Evolutionary conservation across 2,329 filamentous ascomycete genomes (phyloP).

Genomic region (Diplodia seriata): DNA sequence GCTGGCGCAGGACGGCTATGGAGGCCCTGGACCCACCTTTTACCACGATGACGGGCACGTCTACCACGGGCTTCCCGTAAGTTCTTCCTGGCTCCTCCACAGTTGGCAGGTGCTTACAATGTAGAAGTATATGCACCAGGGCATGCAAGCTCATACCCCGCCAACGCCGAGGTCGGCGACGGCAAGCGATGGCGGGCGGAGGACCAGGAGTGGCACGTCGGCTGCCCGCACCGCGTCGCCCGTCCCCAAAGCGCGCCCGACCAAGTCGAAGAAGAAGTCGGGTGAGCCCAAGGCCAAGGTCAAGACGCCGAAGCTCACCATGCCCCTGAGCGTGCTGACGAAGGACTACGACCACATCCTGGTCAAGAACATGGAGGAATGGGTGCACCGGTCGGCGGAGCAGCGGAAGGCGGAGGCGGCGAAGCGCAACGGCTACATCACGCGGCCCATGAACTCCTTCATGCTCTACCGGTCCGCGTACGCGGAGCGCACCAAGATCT

Average conservation of each 20-base stretch:
- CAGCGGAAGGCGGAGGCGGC: slow-evolving; percentile 72
- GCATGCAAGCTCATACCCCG: slow-evolving; percentile 45
- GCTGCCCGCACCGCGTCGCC: slow-evolving; percentile 31
- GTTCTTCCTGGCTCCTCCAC: slow-evolving; percentile 12
- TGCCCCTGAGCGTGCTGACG: slow-evolving; percentile 75
- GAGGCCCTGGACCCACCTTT: slow-evolving; percentile 38
- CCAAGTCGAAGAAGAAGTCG: slow-evolving; percentile 44
- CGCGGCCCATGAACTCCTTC: slow-evolving; percentile 96
- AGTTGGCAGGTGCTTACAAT: neutral
- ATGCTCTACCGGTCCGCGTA: slow-evolving; percentile 97
- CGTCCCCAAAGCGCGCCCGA: slow-evolving; percentile 6
- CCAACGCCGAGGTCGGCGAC: slow-evolving; percentile 55
- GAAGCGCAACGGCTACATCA: slow-evolving; percentile 77
- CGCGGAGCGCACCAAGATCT: slow-evolving; percentile 82
- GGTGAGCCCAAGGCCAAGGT: slow-evolving; percentile 52
- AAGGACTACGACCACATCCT: slow-evolving; percentile 66
- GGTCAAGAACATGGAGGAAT: slow-evolving; percentile 78
- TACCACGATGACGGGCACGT: slow-evolving; percentile 39
- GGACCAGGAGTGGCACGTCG: slow-evolving; percentile 47
- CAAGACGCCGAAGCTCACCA: slow-evolving; percentile 63
- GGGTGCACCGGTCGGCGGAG: slow-evolving; percentile 75
- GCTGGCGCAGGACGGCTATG: slow-evolving; percentile 43
- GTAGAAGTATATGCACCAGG: slow-evolving; percentile 39
- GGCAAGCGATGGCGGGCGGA: slow-evolving; percentile 49
- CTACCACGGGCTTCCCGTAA: slow-evolving; percentile 40